A percentile compares a stretch with the other conserved stretches of the same genome.
Evolutionary conservation across 2,329 filamentous ascomycete species (phyloP).

Genomic region (Eutypa lata): DNA sequence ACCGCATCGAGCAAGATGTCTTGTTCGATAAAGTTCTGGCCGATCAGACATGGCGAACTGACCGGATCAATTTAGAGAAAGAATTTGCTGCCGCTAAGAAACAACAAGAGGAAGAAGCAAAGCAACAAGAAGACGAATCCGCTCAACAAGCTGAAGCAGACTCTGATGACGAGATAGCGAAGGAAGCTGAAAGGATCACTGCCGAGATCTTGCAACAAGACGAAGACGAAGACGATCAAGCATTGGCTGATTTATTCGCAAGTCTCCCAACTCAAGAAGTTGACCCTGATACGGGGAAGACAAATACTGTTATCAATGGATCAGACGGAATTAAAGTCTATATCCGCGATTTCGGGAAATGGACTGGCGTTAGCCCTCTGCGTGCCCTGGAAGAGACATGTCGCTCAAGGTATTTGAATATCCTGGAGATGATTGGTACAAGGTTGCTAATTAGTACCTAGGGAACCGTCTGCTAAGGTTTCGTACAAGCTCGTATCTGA

Average conservation of each 20-base stretch:
- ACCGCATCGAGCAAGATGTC: slow-evolving; percentile 73
- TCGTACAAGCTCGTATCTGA: slow-evolving; percentile 68
- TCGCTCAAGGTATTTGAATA: slow-evolving; percentile 59
- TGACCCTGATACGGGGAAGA: slow-evolving; percentile 56
- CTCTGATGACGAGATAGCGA: slow-evolving; percentile 43
- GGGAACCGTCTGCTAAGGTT: slow-evolving; percentile 68
- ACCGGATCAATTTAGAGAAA: slow-evolving; percentile 58
- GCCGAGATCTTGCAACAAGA: slow-evolving; percentile 54
- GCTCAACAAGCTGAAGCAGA: slow-evolving; percentile 24
- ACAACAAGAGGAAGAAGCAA: slow-evolving; percentile 32
- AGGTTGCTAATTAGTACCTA: slow-evolving; percentile 26
- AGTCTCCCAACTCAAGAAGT: slow-evolving; percentile 60
- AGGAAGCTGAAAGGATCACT: slow-evolving; percentile 57
- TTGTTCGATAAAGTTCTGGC: slow-evolving; percentile 68
- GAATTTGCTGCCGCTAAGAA: slow-evolving; percentile 53
- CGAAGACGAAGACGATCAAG: slow-evolving; percentile 51
- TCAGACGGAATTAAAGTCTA: slow-evolving; percentile 53
- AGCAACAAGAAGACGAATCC: slow-evolving; percentile 26
- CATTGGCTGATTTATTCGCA: slow-evolving; percentile 54
- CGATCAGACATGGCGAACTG: slow-evolving; percentile 62
- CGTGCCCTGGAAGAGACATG: slow-evolving; percentile 84
- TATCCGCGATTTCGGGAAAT: slow-evolving; percentile 82
- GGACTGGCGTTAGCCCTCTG: slow-evolving; percentile 71
- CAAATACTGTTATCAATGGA: slow-evolving; percentile 52
- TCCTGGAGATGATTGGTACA: slow-evolving; percentile 16